Evolutionary conservation across 1,139 yeast genomes (phyloP).

Genomic region (Debaryomyces sp.): DNA sequence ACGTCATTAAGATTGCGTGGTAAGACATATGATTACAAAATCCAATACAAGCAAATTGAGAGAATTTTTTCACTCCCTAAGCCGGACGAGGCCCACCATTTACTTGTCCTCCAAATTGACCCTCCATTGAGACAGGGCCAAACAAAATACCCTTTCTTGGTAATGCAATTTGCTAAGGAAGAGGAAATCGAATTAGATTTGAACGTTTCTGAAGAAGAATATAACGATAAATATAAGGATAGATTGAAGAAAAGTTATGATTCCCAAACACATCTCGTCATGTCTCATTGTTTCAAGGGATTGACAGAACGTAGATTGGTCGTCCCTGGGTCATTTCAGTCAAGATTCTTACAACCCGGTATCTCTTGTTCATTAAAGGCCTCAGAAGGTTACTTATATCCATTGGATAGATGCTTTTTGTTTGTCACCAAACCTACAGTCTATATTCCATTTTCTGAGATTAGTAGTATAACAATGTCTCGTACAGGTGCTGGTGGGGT

Average conservation of each 20-base stretch:
- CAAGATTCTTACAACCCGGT: slow-evolving; percentile 77
- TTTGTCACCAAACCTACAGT: slow-evolving; percentile 95
- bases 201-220: slow-evolving; percentile 83
- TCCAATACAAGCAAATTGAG: slow-evolving; percentile 88
- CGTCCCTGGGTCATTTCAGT: slow-evolving; percentile 82
- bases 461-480: slow-evolving; percentile 76
- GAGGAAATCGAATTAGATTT: slow-evolving; percentile 92
- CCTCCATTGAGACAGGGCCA: slow-evolving; percentile 94
- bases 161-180: slow-evolving; percentile 83
- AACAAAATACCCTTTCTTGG: slow-evolving; percentile 91
- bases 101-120: slow-evolving; percentile 85
- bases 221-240: slow-evolving; percentile 73
- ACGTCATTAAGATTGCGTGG: slow-evolving; percentile 91
- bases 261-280: slow-evolving; percentile 80
- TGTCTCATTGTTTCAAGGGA: slow-evolving; percentile 89
- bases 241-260: slow-evolving; percentile 79
- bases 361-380: slow-evolving; percentile 93
- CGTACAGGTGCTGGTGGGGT: slow-evolving; percentile 83
- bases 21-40: slow-evolving; percentile 95
- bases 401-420: slow-evolving; percentile 85
- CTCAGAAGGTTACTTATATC: slow-evolving; percentile 89
- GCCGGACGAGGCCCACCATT: slow-evolving; percentile 90
- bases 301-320: slow-evolving; percentile 84
- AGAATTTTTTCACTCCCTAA: slow-evolving; percentile 90
- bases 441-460: slow-evolving; percentile 84